Conservation (phyloP, 2,329 filamentous ascomycete species). For the Penicillium thymicola region DNA sequence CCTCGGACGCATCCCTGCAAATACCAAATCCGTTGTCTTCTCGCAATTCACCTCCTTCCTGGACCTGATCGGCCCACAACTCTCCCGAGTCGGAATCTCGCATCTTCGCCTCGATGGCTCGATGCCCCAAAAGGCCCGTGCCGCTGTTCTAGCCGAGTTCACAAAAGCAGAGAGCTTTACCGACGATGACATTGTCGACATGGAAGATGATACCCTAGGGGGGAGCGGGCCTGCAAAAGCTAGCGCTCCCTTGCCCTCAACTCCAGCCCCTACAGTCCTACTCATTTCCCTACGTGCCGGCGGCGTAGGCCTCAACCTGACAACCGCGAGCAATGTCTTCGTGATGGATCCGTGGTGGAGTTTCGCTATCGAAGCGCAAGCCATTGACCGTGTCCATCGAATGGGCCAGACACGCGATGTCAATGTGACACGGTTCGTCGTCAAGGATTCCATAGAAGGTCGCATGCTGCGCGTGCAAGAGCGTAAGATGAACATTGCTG, state of each 20-base stretch:
- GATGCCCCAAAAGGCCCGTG: constrained; percentile 80
- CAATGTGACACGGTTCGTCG: constrained; percentile 81
- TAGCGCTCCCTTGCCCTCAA: constrained; percentile 6
- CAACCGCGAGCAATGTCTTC: constrained; percentile 81
- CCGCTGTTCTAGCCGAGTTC: constrained; percentile 74
- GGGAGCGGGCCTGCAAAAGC: neutral
- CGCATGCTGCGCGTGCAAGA: constrained; percentile 93
- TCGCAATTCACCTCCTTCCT: constrained; percentile 97
- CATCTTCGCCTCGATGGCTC: constrained; percentile 88
- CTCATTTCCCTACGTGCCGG: constrained; percentile 84
- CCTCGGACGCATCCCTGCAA: constrained; percentile 67
- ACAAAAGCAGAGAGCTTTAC: constrained; percentile 43
- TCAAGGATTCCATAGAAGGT: constrained; percentile 87
- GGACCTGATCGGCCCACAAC: constrained; percentile 79
- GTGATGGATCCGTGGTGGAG: constrained; percentile 99
- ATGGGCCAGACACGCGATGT: constrained; percentile 93
- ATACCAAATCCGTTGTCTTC: constrained; percentile 87
- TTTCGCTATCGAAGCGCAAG: constrained; percentile 93
- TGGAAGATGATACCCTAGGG: constrained; percentile 28
- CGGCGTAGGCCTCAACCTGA: constrained; percentile 90
- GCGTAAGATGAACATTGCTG: constrained; percentile 83
- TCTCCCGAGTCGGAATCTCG: constrained; percentile 67
- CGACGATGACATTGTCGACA: constrained; percentile 37
- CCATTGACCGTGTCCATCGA: constrained; percentile 93
- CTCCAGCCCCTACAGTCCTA: constrained; percentile 53